Conservation (phyloP, 306 rosid species). For the Morella rubra region DNA sequence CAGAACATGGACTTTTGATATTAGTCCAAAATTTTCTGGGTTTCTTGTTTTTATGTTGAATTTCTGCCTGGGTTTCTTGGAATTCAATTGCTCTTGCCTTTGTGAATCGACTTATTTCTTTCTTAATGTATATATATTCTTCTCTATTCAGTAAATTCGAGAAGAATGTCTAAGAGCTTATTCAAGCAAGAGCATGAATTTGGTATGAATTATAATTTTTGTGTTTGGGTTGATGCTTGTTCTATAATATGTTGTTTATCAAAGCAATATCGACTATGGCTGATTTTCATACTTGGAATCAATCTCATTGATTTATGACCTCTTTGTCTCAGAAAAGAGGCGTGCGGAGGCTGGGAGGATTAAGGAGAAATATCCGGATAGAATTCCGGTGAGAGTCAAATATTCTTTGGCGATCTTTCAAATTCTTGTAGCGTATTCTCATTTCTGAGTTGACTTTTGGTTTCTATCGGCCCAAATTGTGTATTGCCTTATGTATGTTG, state of each 20-base stretch:
- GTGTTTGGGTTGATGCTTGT: not conserved
- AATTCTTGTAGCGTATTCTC: not conserved
- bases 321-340: slow-evolving; percentile 43
- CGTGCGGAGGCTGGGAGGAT: slow-evolving; percentile 49
- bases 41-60: not conserved
- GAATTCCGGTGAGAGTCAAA: slow-evolving; percentile 54
- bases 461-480: not conserved
- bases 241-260: not conserved
- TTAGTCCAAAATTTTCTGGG: not conserved
- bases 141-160: slow-evolving; percentile 21
- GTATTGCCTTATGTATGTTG: not conserved
- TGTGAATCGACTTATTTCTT: not conserved
- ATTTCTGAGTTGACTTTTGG: not conserved
- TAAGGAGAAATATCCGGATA: slow-evolving; percentile 49
- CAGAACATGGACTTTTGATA: slow-evolving; percentile 1
- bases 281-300: not conserved
- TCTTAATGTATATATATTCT: not conserved
- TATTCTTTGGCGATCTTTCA: not conserved
- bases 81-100: not conserved
- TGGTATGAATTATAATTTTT: slow-evolving; percentile 20
- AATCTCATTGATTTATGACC: not conserved
- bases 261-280: not conserved
- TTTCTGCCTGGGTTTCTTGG: not conserved
- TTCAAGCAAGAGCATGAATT: slow-evolving; percentile 54
- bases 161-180: slow-evolving; percentile 38